These are phyloP conservation scores for Bipolaris bicolor DNA, from an alignment of 2,329 filamentous ascomycete genomes.

Conservation along the genomic window DNA sequence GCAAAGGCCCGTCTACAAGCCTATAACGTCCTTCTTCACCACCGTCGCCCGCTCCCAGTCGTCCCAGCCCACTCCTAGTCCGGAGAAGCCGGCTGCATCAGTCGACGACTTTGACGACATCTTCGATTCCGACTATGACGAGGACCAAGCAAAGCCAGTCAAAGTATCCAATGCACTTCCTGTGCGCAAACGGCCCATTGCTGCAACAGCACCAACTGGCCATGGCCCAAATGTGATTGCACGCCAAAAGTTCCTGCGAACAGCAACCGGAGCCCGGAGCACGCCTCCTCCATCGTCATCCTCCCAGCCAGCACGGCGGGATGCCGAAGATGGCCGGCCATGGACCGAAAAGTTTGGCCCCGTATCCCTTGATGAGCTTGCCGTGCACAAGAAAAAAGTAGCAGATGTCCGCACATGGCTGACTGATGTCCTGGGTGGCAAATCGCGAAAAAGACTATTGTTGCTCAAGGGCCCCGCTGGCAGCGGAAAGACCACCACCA, in stretches of 20 bases:
- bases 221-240: slow-evolving; percentile 29
- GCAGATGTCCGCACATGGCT: slow-evolving; percentile 85
- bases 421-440: slow-evolving; percentile 71
- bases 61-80: slow-evolving; percentile 48
- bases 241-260: slow-evolving; percentile 55
- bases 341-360: slow-evolving; percentile 91
- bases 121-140: slow-evolving; percentile 45
- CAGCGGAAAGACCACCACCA: slow-evolving; percentile 88
- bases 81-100: slow-evolving; percentile 43
- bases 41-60: slow-evolving; percentile 51
- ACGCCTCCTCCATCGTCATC: slow-evolving; percentile 34
- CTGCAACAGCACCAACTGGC: slow-evolving; percentile 20
- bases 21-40: slow-evolving; percentile 59
- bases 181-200: slow-evolving; percentile 39
- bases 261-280: slow-evolving; percentile 41
- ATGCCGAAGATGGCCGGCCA: slow-evolving; percentile 67
- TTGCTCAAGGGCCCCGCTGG: slow-evolving; percentile 90
- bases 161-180: slow-evolving; percentile 34
- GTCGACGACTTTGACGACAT: slow-evolving; percentile 46
- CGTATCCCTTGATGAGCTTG: slow-evolving; percentile 76
- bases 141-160: slow-evolving; percentile 34
- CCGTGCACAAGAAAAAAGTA: slow-evolving; percentile 94
- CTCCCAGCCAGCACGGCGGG: slow-evolving; percentile 27
- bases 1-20: slow-evolving; percentile 48
- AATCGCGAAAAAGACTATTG: slow-evolving; percentile 69